A percentile compares a stretch with the other conserved stretches of the same genome.
phyloP scores from a whole-genome alignment of 1,284 basidiomycete species.

The Meripilus lineatus region DNA sequence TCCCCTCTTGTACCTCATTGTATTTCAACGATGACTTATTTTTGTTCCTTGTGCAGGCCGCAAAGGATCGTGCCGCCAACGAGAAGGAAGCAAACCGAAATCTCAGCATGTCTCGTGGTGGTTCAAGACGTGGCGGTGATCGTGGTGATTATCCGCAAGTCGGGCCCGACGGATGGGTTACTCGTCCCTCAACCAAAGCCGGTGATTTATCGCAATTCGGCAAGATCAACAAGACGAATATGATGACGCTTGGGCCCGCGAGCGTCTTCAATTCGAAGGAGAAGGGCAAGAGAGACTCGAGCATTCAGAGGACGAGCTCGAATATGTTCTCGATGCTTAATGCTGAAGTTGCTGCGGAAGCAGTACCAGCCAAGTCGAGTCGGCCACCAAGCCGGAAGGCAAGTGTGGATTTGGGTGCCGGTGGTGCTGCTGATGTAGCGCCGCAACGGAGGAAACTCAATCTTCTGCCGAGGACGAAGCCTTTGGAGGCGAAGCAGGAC shows the following conservation, averaged over 20 bases:
- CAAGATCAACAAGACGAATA: constrained; percentile 67
- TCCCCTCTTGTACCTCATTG: constrained; percentile 12
- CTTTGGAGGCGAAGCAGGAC: constrained; percentile 38
- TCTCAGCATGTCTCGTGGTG: constrained; percentile 65
- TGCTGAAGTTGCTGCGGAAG: constrained; percentile 45
- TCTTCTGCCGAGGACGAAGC: constrained; percentile 55
- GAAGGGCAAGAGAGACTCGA: constrained; percentile 56
- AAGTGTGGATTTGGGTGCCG: constrained; percentile 40
- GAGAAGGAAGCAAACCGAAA: constrained; percentile 59
- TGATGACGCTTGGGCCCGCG: constrained; percentile 72
- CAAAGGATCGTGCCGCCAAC: too few relatives aligned
- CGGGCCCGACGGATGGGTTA: constrained; percentile 80
- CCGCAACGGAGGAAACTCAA: constrained; percentile 72
- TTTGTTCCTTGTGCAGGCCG: constrained; percentile 38
- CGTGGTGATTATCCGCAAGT: constrained; percentile 51
- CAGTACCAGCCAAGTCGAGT: constrained; percentile 46
- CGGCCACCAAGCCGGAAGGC: constrained; percentile 45
- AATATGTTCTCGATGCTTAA: constrained; percentile 88
- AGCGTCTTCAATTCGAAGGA: constrained; percentile 67
- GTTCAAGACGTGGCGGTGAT: constrained; percentile 84
- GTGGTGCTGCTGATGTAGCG: constrained; percentile 32
- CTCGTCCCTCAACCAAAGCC: constrained; percentile 67
- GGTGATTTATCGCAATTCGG: constrained; percentile 88
- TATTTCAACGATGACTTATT: constrained; percentile 2
- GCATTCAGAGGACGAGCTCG: constrained; percentile 75